These are phyloP conservation scores for Aspergillus tanneri DNA, from an alignment of 2,329 filamentous ascomycete species.

Conservation along the genomic window DNA sequence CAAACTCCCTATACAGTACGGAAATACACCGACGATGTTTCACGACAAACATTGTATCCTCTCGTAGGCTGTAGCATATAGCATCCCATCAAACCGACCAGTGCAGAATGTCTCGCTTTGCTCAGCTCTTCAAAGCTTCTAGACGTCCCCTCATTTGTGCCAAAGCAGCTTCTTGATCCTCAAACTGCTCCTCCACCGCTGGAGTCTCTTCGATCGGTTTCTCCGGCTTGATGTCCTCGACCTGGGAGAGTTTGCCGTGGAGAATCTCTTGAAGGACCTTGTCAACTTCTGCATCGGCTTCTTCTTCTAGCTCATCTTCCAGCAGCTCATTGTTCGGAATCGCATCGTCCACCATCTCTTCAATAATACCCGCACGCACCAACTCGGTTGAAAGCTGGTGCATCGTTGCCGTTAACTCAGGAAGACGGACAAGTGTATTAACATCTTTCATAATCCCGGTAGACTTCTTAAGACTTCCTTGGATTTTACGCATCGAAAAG, in stretches of 20 bases:
- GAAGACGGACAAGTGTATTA: slow-evolving; percentile 78
- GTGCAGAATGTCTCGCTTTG: background rate
- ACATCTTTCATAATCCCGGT: slow-evolving; percentile 97
- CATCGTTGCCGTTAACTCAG: slow-evolving; percentile 88
- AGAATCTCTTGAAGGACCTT: slow-evolving; percentile 90
- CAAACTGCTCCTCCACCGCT: slow-evolving; percentile 67
- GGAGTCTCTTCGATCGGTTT: slow-evolving; percentile 53
- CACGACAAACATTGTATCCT: background rate
- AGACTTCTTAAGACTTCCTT: slow-evolving; percentile 81
- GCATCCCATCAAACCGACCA: slow-evolving; percentile 1
- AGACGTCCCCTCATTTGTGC: slow-evolving; percentile 90
- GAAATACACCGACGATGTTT: slow-evolving; percentile 4
- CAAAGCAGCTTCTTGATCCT: slow-evolving; percentile 85
- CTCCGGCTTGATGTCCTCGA: slow-evolving; percentile 57
- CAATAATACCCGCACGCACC: slow-evolving; percentile 92
- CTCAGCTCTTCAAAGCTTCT: slow-evolving; percentile 84
- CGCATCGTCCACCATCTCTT: slow-evolving; percentile 91
- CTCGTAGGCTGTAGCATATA: no score
- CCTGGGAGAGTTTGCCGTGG: slow-evolving; percentile 73
- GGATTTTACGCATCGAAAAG: slow-evolving; percentile 92
- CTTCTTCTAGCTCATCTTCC: slow-evolving; percentile 65
- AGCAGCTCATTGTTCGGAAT: slow-evolving; percentile 72
- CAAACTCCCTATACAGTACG: slow-evolving; percentile 17
- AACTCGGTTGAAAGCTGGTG: slow-evolving; percentile 80
- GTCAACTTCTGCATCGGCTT: slow-evolving; percentile 83